Conservation (phyloP, 805 yeast species). For the Nakazawaea peltata region DNA sequence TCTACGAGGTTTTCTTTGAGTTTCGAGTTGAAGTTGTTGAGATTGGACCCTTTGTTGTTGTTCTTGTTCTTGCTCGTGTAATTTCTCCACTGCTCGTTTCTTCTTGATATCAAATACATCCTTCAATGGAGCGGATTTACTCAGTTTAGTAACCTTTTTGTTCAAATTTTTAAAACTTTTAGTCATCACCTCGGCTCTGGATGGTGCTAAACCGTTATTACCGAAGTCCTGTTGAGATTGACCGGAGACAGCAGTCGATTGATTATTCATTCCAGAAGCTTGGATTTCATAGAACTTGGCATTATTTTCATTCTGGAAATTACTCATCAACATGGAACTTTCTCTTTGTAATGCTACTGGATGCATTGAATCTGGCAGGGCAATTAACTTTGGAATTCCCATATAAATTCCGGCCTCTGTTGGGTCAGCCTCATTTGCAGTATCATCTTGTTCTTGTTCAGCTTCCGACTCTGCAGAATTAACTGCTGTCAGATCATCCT, state of each 20-base stretch:
- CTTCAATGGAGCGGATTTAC: conserved; percentile 17
- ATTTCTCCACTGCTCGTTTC: conserved; percentile 23
- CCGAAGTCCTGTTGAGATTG: conserved; percentile 9
- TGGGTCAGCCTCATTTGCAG: neutral
- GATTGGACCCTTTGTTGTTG: neutral
- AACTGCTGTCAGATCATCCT: too few species aligned
- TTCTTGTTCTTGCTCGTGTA: conserved; percentile 5
- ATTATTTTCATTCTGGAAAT: conserved; percentile 2
- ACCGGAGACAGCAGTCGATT: conserved; percentile 25
- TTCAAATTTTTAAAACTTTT: conserved; percentile 41
- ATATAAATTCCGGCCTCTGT: neutral
- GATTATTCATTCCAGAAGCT: conserved; percentile 46
- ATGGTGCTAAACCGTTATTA: conserved; percentile 57
- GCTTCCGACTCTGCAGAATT: neutral
- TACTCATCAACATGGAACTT: neutral
- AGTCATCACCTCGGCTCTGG: conserved; percentile 47
- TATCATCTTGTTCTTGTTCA: neutral
- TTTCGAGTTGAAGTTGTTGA: too few species aligned
- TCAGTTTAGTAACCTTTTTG: conserved; percentile 25
- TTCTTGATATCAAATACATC: conserved; percentile 33
- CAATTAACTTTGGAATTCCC: neutral
- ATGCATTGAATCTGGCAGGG: neutral
- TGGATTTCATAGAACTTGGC: conserved; percentile 42
- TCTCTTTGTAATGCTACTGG: neutral
- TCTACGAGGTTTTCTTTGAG: conserved; percentile 8